phyloP scores from a whole-genome alignment of 2,329 filamentous ascomycete species.

The Cercospora janseana region DNA sequence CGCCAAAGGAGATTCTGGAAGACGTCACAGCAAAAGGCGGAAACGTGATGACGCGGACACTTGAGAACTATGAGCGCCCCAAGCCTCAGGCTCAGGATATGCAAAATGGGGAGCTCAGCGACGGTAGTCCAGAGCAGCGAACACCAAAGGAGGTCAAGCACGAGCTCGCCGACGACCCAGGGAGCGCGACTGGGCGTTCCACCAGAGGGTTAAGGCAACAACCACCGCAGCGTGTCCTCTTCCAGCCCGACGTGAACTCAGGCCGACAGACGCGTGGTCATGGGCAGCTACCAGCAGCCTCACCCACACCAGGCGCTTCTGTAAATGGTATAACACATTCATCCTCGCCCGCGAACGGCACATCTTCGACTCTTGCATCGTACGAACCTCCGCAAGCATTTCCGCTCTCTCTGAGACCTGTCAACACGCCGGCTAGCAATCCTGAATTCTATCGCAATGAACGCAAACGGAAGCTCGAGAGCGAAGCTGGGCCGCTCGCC shows the following conservation, averaged over 20 bases:
- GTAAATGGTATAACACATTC: constrained; percentile 49
- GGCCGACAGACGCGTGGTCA: constrained; percentile 61
- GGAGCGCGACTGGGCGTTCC: constrained; percentile 37
- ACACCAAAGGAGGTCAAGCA: constrained; percentile 54
- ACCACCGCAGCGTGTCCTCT: constrained; percentile 79
- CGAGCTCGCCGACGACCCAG: constrained; percentile 52
- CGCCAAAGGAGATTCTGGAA: constrained; percentile 84
- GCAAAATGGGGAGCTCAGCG: constrained; percentile 55
- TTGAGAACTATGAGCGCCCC: constrained; percentile 67
- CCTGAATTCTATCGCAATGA: constrained; percentile 64
- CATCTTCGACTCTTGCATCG: constrained; percentile 58
- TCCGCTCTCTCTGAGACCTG: constrained; percentile 67
- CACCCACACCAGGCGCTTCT: constrained; percentile 49
- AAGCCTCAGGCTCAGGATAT: constrained; percentile 50
- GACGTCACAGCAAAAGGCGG: constrained; percentile 76
- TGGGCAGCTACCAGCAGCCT: constrained; percentile 32
- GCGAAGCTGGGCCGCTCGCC: constrained; percentile 44
- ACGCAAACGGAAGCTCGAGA: constrained; percentile 48
- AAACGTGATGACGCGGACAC: constrained; percentile 71
- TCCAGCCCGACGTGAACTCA: constrained; percentile 73
- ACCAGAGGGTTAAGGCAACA: constrained; percentile 60
- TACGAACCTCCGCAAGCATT: constrained; percentile 67
- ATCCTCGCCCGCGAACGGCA: constrained; percentile 29
- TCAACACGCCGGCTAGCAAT: constrained; percentile 72
- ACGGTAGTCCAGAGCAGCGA: constrained; percentile 44